A percentile compares a stretch with the other conserved stretches of the same genome.
Conservation (phyloP, 441 rosid species). For the Populus hybrid region DNA sequence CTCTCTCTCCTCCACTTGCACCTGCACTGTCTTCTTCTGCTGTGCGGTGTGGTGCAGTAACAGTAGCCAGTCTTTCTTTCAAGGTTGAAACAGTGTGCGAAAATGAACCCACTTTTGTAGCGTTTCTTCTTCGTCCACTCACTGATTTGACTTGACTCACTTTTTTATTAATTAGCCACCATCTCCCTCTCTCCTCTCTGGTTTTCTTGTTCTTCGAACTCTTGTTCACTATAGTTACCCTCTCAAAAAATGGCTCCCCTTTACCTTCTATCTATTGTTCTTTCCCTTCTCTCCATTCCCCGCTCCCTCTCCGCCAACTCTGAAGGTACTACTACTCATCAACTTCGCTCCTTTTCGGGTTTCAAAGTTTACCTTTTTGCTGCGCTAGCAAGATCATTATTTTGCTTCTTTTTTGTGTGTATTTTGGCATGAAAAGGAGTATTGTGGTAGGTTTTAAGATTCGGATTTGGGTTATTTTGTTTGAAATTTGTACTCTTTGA, state of each 20-base stretch:
- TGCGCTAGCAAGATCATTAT: background rate
- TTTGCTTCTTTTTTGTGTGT: background rate
- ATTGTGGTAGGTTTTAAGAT: background rate
- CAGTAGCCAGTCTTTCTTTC: background rate
- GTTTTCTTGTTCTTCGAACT: background rate
- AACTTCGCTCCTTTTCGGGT: background rate
- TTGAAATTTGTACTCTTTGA: background rate
- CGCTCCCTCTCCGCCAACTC: slow-evolving; percentile 54
- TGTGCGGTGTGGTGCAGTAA: background rate
- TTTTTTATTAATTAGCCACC: slow-evolving; percentile 5
- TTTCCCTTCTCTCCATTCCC: slow-evolving; percentile 24
- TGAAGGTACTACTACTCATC: slow-evolving; percentile 43
- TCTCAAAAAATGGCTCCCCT: slow-evolving; percentile 29
- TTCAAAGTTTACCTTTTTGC: background rate
- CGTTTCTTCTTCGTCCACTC: background rate
- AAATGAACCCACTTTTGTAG: background rate
- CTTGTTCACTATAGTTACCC: background rate
- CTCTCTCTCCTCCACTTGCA: background rate
- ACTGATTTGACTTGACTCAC: background rate
- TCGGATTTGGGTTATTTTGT: background rate
- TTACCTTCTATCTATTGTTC: slow-evolving; percentile 13
- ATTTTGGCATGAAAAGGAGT: background rate
- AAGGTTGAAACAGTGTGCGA: background rate
- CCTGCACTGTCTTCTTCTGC: background rate
- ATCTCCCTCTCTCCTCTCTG: background rate